Base-by-base conservation (phyloP, 192 early-diverging fungal species). In the Helicostylum pulchrum region DNA sequence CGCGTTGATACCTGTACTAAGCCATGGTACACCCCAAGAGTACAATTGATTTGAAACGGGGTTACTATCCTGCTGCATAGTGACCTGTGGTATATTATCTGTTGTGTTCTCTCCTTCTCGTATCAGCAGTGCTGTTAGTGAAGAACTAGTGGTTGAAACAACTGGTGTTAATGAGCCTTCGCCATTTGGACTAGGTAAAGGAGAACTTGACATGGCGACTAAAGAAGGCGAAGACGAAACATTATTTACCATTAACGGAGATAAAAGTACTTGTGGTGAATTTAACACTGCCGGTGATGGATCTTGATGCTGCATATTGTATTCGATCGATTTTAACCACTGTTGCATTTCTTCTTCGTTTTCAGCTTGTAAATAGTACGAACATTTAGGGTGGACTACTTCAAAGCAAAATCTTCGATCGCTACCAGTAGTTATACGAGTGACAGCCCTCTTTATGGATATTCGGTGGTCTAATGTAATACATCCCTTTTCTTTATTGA, bases 391-490 rank as follows among this genome's bases (percentile, higher is more conserved):
- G 53, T 81, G 85, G 9, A 81, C 72, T 2, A 91, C 73, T 60
- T 90, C 88, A 62, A 92, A 92, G 54, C 84, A 88, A 72, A 83
- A 91, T 17, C 89, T 70, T 11, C 90, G 76, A 45, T 92, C 90
- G 55, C 78, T 74, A 14, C 79, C 78, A 7, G 49, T 65, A 26
- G 77, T 78, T 11, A 81, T 74, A 8, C 80, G 69, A 4, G 85
- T 61, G 48, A 77, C 78, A 51, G 87, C 88, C 12, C 82, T 55
- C 5, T 82, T 60, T 3, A 92, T 72, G 12, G 73, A 70, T 39
- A 89, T 68, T 11, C 85, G 67, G 15, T 84, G 83, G 11, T 80
- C 80, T 21, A 76, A 3, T 0, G 61, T 36, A 0, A 76, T 48
- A 51, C 64, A 62, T 51, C 74, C 67, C 20, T 59, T 70, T 5